Percentiles rank a stretch among this genome's conserved stretches.
phyloP scores from a whole-genome alignment of 1,284 basidiomycete genomes.

The Tilletia walkeri region DNA sequence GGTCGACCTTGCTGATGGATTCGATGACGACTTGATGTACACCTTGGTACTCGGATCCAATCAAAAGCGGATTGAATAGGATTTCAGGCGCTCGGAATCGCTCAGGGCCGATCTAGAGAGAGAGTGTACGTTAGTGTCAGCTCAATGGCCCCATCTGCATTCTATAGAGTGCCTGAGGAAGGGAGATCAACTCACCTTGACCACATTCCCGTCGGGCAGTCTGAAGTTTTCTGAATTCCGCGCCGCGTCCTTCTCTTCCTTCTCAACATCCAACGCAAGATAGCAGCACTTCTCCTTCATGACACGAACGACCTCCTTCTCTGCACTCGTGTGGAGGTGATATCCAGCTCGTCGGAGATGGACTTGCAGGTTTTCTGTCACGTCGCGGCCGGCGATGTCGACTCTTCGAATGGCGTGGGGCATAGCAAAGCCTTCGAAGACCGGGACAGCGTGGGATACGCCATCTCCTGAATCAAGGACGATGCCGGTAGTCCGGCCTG shows the following conservation, averaged over 20 bases:
- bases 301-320: conserved; percentile 91
- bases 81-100: conserved; percentile 97
- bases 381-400: conserved; percentile 90
- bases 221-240: conserved; percentile 74
- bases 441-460: conserved; percentile 96
- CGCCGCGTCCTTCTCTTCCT: conserved; percentile 82
- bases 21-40: conserved; percentile 78
- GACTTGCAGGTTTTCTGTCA: conserved; percentile 92
- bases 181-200: conserved; percentile 66
- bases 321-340: conserved; percentile 92
- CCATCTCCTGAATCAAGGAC: conserved; percentile 98
- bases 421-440: conserved; percentile 99
- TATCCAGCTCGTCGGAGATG: conserved; percentile 91
- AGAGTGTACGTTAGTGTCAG: not conserved
- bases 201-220: conserved; percentile 89
- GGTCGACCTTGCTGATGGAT: conserved; percentile 62
- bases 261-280: conserved; percentile 80
- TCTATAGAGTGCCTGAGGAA: not conserved
- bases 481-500: conserved; percentile 97
- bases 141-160: not conserved
- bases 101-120: conserved; percentile 78
- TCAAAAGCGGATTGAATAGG: conserved; percentile 93
- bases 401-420: conserved; percentile 93
- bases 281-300: conserved; percentile 99
- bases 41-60: conserved; percentile 93